A percentile compares a stretch with the other conserved stretches of the same genome.
These are phyloP conservation scores for Monilinia vaccinii-corymbosi DNA, from an alignment of 2,329 filamentous ascomycete species.

Conservation along the genomic window DNA sequence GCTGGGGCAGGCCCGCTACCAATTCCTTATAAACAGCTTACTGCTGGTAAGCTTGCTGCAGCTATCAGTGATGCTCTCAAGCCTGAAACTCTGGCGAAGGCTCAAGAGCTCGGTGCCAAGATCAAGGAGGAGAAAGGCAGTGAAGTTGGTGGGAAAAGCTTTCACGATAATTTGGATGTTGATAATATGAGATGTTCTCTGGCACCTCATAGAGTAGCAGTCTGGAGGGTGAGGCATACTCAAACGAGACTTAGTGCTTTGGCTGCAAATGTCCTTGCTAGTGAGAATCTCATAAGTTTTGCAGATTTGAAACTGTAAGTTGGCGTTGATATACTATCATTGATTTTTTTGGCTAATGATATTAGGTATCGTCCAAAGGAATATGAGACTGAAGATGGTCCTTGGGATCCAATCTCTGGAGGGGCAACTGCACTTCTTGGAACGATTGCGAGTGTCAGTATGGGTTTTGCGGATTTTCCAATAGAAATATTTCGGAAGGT, in stretches of 20 bases:
- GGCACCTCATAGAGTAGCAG: conserved; percentile 57
- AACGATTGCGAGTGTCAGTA: conserved; percentile 70
- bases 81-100: conserved; percentile 48
- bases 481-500: conserved; percentile 43
- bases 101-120: conserved; percentile 41
- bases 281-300: conserved; percentile 55
- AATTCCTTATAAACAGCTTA: conserved; percentile 60
- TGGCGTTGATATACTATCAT: not conserved
- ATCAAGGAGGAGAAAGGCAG: conserved; percentile 59
- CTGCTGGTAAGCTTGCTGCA: conserved; percentile 53
- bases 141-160: conserved; percentile 54
- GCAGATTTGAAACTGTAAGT: conserved; percentile 64
- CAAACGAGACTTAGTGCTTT: conserved; percentile 61
- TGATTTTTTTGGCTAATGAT: conserved; percentile 1
- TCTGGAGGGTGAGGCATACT: conserved; percentile 65
- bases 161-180: conserved; percentile 60
- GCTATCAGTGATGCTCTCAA: conserved; percentile 53
- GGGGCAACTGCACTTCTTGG: conserved; percentile 71
- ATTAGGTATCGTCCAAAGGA: conserved; percentile 47
- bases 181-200: conserved; percentile 62
- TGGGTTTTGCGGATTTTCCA: conserved; percentile 71
- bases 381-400: conserved; percentile 70
- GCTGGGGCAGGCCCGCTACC: conserved; percentile 65
- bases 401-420: conserved; percentile 70
- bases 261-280: conserved; percentile 60